A percentile compares a stretch with the other conserved stretches of the same genome.
Conservation (phyloP, 1,284 basidiomycete genomes). For the Trametes versicolor region DNA sequence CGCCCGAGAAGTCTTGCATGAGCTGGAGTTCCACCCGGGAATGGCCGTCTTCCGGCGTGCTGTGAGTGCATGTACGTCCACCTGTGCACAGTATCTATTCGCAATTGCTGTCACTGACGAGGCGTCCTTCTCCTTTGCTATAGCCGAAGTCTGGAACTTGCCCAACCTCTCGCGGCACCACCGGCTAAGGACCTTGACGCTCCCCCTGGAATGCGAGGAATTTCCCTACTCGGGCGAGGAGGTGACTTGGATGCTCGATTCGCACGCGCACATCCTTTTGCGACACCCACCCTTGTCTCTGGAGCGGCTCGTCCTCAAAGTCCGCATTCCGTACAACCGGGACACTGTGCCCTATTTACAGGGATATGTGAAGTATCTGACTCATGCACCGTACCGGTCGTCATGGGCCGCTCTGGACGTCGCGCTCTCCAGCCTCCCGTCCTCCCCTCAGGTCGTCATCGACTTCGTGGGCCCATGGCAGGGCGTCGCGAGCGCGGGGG, state of each 20-base stretch:
- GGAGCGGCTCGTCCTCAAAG: not conserved
- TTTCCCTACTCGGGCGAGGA: not conserved
- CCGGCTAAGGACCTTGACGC: not conserved
- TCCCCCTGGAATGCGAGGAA: not conserved
- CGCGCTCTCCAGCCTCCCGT: not conserved
- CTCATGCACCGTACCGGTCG: not conserved
- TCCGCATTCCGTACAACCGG: slow-evolving; percentile 3
- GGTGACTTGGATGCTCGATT: not conserved
- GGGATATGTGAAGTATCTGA: not conserved
- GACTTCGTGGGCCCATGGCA: slow-evolving; percentile 1
- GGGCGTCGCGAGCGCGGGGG: not conserved
- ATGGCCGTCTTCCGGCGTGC: not conserved
- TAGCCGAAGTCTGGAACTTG: not conserved
- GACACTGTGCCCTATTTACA: not conserved
- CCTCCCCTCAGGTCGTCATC: not conserved
- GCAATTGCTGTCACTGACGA: not conserved
- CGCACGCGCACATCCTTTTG: not conserved
- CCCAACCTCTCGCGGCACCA: not conserved
- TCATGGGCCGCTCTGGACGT: not conserved
- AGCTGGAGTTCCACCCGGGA: slow-evolving; percentile 3
- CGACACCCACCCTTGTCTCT: not conserved
- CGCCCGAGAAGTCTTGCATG: not conserved
- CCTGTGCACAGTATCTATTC: not conserved
- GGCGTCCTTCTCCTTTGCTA: not conserved
- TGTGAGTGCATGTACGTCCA: not conserved